phyloP scores from a whole-genome alignment of 306 rosid genomes.

The Acmispon strigosus region DNA sequence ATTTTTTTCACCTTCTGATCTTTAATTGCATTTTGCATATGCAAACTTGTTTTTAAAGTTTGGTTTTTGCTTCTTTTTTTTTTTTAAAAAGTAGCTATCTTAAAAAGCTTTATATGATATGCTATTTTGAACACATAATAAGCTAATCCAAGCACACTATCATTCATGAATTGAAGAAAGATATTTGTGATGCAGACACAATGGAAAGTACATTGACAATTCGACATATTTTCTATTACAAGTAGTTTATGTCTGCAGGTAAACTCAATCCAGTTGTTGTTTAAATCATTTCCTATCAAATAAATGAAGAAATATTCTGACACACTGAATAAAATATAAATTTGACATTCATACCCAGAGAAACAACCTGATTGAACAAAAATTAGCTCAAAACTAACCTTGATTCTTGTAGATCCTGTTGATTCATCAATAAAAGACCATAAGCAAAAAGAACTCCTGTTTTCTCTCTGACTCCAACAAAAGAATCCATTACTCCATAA shows the following conservation, averaged over 20 bases:
- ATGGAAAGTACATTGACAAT: background rate
- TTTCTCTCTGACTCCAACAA: slow-evolving; percentile 98
- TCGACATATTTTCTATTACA: background rate
- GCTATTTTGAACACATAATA: background rate
- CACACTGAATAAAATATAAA: background rate
- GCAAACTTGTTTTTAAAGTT: background rate
- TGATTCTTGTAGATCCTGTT: slow-evolving; percentile 94
- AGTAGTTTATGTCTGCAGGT: background rate
- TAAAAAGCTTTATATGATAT: background rate
- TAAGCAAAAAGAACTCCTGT: slow-evolving; percentile 87
- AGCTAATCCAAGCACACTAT: background rate
- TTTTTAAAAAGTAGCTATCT: background rate
- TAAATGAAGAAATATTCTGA: background rate
- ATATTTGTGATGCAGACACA: background rate
- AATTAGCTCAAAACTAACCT: slow-evolving; percentile 40
- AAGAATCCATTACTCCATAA: slow-evolving; percentile 85
- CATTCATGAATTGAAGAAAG: background rate
- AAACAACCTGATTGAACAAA: background rate
- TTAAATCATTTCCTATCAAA: background rate
- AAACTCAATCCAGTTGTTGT: background rate
- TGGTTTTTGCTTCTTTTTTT: background rate
- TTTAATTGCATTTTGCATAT: background rate
- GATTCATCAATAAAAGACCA: slow-evolving; percentile 90
- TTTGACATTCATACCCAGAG: background rate
- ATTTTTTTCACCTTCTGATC: background rate